Percentiles rank a stretch among this genome's conserved stretches.
These are phyloP conservation scores for Chlorella sp. DNA, from an alignment of 139 green algal genomes.

Conservation along the genomic window DNA sequence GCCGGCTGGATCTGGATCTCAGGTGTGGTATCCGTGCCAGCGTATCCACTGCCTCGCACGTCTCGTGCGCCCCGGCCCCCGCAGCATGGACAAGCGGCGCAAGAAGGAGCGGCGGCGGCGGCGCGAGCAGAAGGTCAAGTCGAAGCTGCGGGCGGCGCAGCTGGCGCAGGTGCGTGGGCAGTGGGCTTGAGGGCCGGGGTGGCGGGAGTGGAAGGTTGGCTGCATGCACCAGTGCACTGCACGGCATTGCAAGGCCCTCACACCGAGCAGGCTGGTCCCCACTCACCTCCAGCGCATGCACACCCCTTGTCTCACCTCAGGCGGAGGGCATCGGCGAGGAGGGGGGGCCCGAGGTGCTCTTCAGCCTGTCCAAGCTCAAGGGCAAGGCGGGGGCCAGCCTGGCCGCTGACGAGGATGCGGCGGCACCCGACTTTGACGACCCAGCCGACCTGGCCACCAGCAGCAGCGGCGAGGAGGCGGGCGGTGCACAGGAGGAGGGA, in stretches of 20 bases:
- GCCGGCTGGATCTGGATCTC: too few relatives aligned
- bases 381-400: slow-evolving; percentile 11
- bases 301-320: neutral
- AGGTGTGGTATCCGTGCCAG: too few relatives aligned
- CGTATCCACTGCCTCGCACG: too few relatives aligned
- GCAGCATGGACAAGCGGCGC: slow-evolving; percentile 57
- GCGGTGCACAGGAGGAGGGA: slow-evolving; percentile 9
- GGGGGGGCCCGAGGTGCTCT: slow-evolving; percentile 48
- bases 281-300: neutral
- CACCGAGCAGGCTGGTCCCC: neutral
- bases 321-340: slow-evolving; percentile 60
- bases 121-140: slow-evolving; percentile 83
- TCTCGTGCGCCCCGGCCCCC: too few relatives aligned
- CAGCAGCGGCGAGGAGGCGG: slow-evolving; percentile 28
- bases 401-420: slow-evolving; percentile 3
- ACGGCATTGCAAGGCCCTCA: too few relatives aligned
- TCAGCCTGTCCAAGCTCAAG: slow-evolving; percentile 45
- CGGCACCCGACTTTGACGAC: slow-evolving; percentile 25
- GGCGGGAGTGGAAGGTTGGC: neutral
- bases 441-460: slow-evolving; percentile 6
- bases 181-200: too few relatives aligned
- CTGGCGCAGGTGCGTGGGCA: slow-evolving; percentile 30
- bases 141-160: slow-evolving; percentile 68
- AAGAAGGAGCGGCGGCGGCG: slow-evolving; percentile 76
- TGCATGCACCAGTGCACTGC: neutral